A percentile compares a stretch with the other conserved stretches of the same genome.
Conservation (phyloP, 345 rosid genomes). For the Tarenaya hassleriana region DNA sequence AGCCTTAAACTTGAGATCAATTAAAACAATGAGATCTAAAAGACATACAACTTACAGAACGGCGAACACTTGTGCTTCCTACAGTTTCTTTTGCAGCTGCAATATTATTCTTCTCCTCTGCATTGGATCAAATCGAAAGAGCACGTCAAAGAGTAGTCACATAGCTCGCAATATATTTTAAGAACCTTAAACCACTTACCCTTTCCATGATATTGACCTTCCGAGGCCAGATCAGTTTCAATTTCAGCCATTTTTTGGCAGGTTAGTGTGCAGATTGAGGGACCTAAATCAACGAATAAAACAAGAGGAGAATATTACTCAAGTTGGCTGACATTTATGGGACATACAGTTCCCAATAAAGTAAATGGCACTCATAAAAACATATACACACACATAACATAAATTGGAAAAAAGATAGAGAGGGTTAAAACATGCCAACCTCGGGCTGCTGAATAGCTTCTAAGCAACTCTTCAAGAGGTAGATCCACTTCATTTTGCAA, state of each 20-base stretch:
- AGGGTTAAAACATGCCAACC: constrained; percentile 36
- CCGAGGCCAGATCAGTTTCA: constrained; percentile 27
- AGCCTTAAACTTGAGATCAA: constrained; percentile 33
- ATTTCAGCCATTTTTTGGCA: constrained; percentile 41
- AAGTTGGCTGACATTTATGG: constrained; percentile 11
- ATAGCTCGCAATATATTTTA: constrained; percentile 16
- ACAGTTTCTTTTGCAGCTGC: constrained; percentile 36
- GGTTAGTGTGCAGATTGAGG: constrained; percentile 43
- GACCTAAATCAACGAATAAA: constrained; percentile 10
- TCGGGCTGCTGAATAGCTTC: constrained; percentile 44
- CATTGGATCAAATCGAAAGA: constrained; percentile 20
- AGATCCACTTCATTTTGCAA: constrained; percentile 70
- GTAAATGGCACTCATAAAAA: background rate
- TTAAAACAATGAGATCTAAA: constrained; percentile 46
- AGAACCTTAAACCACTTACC: constrained; percentile 30
- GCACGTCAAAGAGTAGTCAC: constrained; percentile 19
- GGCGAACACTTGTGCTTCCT: constrained; percentile 56
- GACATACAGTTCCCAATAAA: constrained; percentile 2
- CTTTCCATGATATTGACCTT: constrained; percentile 35
- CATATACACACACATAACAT: background rate
- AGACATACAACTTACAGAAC: constrained; percentile 99
- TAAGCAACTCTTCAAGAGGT: constrained; percentile 85
- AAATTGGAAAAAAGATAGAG: constrained; percentile 1
- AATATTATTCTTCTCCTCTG: constrained; percentile 39
- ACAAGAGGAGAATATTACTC: constrained; percentile 11